A percentile compares a stretch with the other conserved stretches of the same genome.
Evolutionary conservation across 768 basidiomycete genomes (phyloP).

Genomic region (Heimioporus sp.): DNA sequence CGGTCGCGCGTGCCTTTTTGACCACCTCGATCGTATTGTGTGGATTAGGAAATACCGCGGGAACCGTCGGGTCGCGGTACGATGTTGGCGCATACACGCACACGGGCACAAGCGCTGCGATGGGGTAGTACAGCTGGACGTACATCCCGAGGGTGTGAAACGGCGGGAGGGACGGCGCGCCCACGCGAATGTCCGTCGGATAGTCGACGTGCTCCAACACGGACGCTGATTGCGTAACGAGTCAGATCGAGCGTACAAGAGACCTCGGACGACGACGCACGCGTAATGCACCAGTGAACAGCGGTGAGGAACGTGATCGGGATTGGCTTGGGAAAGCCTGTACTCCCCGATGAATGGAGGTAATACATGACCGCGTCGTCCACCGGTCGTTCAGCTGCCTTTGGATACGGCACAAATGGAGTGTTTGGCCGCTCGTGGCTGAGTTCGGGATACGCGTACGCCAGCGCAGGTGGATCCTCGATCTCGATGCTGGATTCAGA

Average conservation of each 20-base stretch:
- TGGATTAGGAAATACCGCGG: conserved; percentile 20
- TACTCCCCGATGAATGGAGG: conserved; percentile 49
- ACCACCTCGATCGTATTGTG: conserved; percentile 23
- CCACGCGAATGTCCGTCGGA: neutral
- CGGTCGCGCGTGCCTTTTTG: conserved; percentile 8
- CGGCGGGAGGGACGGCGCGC: conserved; percentile 15
- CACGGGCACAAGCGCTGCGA: conserved; percentile 10
- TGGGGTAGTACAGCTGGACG: neutral
- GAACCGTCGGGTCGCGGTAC: conserved; percentile 6
- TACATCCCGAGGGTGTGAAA: conserved; percentile 11
- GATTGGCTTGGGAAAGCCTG: conserved; percentile 45
- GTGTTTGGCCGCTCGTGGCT: neutral
- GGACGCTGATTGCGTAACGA: neutral
- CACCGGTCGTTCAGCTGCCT: conserved; percentile 1
- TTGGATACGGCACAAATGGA: conserved; percentile 7
- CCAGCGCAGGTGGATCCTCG: conserved; percentile 15
- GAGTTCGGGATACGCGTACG: conserved; percentile 7
- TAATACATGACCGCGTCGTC: conserved; percentile 30
- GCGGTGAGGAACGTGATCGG: conserved; percentile 30
- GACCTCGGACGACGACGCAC: conserved; percentile 22
- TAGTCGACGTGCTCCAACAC: neutral
- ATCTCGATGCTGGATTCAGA: conserved; percentile 11
- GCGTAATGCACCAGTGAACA: conserved; percentile 31
- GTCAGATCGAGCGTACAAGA: neutral
- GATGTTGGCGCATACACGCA: conserved; percentile 21